These are phyloP conservation scores for Lachancea mirantina DNA, from an alignment of 805 yeast species.

Conservation along the genomic window DNA sequence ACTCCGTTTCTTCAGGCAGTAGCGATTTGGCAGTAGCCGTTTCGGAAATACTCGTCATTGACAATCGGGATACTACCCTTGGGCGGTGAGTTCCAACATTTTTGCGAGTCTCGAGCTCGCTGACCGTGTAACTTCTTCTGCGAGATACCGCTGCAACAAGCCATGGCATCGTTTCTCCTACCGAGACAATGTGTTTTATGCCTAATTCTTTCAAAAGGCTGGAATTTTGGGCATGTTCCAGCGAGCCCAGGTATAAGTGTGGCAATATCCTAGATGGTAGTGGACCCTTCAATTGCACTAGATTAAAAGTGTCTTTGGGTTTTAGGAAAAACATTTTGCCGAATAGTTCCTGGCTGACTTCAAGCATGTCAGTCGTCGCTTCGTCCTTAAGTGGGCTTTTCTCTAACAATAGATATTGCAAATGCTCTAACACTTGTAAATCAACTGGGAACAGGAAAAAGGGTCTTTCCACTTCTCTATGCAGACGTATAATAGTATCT, in stretches of 20 bases:
- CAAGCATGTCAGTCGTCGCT: conserved; percentile 13
- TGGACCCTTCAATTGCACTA: conserved; percentile 46
- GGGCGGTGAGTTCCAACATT: neutral
- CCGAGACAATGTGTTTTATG: conserved; percentile 70
- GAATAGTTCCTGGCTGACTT: conserved; percentile 27
- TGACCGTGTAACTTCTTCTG: conserved; percentile 3
- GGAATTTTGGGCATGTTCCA: conserved; percentile 71
- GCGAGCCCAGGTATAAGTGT: conserved; percentile 77
- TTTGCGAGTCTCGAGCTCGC: neutral
- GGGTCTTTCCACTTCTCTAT: conserved; percentile 61
- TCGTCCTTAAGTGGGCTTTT: conserved; percentile 45
- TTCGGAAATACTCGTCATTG: neutral
- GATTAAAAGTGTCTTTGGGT: conserved; percentile 22
- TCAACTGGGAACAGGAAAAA: conserved; percentile 79
- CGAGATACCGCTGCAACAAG: conserved; percentile 7
- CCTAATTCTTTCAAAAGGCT: conserved; percentile 57
- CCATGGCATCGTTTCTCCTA: conserved; percentile 79
- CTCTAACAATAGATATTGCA: conserved; percentile 53
- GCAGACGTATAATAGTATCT: conserved; percentile 60
- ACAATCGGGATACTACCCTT: neutral
- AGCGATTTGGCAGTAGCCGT: neutral
- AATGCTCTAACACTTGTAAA: conserved; percentile 52
- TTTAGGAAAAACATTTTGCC: conserved; percentile 30
- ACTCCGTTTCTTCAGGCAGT: neutral
- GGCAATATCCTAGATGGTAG: conserved; percentile 80